Evolutionary conservation across 2,329 filamentous ascomycete genomes (phyloP).

Genomic region (Cercospora sp.): DNA sequence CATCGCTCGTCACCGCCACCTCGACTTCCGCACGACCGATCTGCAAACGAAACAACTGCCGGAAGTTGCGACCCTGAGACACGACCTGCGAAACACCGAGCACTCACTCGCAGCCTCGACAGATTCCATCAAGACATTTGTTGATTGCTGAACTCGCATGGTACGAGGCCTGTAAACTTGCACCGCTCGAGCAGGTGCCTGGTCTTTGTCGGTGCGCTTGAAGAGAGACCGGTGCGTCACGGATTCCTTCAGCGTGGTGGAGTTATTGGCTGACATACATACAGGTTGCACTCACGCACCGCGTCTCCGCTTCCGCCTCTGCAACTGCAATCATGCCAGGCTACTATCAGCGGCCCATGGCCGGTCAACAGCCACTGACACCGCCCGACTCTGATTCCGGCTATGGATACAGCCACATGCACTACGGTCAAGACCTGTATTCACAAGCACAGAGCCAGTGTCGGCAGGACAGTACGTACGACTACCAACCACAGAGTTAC

Average conservation of each 20-base stretch:
- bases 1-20: background rate
- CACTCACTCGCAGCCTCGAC: constrained; percentile 13
- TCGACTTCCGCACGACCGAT: background rate
- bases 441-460: constrained; percentile 38
- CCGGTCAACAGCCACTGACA: constrained; percentile 48
- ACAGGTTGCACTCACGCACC: constrained; percentile 41
- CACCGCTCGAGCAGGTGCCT: constrained; percentile 28
- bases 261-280: constrained; percentile 12
- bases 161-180: constrained; percentile 28
- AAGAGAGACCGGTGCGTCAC: constrained; percentile 29
- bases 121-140: constrained; percentile 14
- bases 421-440: constrained; percentile 50
- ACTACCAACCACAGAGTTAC: constrained; percentile 49
- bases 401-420: constrained; percentile 43
- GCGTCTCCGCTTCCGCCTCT: constrained; percentile 46
- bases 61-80: constrained; percentile 3
- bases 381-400: constrained; percentile 52
- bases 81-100: constrained; percentile 15
- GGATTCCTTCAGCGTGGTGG: background rate
- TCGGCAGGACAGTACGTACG: constrained; percentile 48
- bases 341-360: constrained; percentile 50
- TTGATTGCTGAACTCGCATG: constrained; percentile 27
- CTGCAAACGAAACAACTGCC: background rate
- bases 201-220: constrained; percentile 31
- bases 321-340: constrained; percentile 50